phyloP scores from a whole-genome alignment of 2,329 filamentous ascomycete species.

The Sodiomyces alkalinus region DNA sequence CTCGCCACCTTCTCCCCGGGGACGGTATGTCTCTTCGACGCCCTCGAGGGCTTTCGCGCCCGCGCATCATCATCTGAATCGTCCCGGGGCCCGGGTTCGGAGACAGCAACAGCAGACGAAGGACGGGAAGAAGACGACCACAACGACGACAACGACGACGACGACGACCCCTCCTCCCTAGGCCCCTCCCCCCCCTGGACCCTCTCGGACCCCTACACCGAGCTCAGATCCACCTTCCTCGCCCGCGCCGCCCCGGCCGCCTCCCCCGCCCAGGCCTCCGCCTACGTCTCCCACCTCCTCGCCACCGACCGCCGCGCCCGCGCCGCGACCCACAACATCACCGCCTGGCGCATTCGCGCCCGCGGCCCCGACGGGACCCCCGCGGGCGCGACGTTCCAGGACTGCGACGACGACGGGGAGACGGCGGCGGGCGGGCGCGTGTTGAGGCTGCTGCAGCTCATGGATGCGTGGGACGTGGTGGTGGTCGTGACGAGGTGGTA shows the following conservation, averaged over 20 bases:
- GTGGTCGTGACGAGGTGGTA: slow-evolving; percentile 95
- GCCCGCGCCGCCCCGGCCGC: slow-evolving; percentile 59
- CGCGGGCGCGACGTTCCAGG: slow-evolving; percentile 51
- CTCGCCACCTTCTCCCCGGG: slow-evolving; percentile 54
- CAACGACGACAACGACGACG: slow-evolving; percentile 13
- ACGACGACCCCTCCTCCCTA: slow-evolving; percentile 4
- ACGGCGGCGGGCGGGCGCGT: slow-evolving; percentile 76
- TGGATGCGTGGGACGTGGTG: slow-evolving; percentile 86
- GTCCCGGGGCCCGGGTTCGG: slow-evolving; percentile 1
- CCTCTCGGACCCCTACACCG: slow-evolving; percentile 56
- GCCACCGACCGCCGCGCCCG: slow-evolving; percentile 71
- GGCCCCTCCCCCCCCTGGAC: slow-evolving; percentile 39
- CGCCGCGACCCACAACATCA: slow-evolving; percentile 89
- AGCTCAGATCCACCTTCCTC: slow-evolving; percentile 80
- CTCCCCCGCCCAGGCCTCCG: slow-evolving; percentile 54
- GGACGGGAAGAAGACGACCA: too few species aligned
- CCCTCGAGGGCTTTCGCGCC: slow-evolving; percentile 55
- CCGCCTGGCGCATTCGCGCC: slow-evolving; percentile 72
- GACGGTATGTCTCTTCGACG: slow-evolving; percentile 75
- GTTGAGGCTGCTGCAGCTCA: slow-evolving; percentile 82
- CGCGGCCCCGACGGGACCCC: too few species aligned
- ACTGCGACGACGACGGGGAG: slow-evolving; percentile 94
- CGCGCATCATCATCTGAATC: slow-evolving; percentile 7
- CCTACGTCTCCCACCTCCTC: slow-evolving; percentile 60
- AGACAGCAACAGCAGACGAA: background rate